phyloP scores from a whole-genome alignment of 2,329 filamentous ascomycete genomes.

The Chalaropsis ovoidea region DNA sequence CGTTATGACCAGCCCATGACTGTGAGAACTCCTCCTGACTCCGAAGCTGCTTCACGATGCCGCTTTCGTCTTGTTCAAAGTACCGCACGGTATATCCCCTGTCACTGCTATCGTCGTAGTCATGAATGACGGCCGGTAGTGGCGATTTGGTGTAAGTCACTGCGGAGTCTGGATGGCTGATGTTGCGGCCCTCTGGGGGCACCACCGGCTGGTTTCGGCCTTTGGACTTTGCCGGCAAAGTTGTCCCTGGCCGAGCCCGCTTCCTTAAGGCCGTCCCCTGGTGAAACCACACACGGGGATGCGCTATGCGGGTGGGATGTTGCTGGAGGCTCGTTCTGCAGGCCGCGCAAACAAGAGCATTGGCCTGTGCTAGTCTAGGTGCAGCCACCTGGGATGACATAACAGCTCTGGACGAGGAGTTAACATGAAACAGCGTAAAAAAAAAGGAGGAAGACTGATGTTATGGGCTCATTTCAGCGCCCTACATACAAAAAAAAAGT shows the following conservation, averaged over 20 bases:
- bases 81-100: constrained; percentile 25
- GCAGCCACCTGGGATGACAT: constrained; percentile 25
- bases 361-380: constrained; percentile 24
- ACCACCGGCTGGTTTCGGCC: background rate
- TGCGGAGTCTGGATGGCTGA: constrained; percentile 17
- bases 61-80: constrained; percentile 38
- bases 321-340: constrained; percentile 6
- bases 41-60: constrained; percentile 33
- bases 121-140: constrained; percentile 25
- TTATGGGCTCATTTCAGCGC: background rate
- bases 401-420: background rate
- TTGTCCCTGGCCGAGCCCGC: constrained; percentile 19
- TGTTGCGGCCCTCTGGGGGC: constrained; percentile 11
- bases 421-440: constrained; percentile 12
- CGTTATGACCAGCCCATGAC: constrained; percentile 32
- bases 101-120: constrained; percentile 19
- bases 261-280: background rate
- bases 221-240: background rate
- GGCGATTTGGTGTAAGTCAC: constrained; percentile 21
- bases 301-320: background rate
- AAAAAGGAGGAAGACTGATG: background rate
- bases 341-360: constrained; percentile 18
- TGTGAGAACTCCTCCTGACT: constrained; percentile 36
- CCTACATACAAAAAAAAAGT: background rate
- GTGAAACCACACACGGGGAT: constrained; percentile 19